These are phyloP conservation scores for Salix brachista DNA, from an alignment of 345 rosid species.

Conservation along the genomic window DNA sequence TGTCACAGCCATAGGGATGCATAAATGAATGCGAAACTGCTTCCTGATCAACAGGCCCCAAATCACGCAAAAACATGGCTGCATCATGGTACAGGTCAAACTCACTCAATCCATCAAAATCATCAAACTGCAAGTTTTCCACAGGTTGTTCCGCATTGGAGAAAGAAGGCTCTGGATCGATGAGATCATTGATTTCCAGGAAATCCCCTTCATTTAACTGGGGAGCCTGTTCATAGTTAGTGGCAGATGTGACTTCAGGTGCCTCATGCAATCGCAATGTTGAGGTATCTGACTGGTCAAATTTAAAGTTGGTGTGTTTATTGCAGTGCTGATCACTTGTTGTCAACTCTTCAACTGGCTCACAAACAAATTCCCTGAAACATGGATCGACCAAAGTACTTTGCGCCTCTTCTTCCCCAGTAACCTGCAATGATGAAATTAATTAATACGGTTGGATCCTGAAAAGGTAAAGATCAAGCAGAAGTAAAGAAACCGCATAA, in stretches of 20 bases:
- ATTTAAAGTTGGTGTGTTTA: slow-evolving; percentile 23
- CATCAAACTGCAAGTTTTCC: slow-evolving; percentile 30
- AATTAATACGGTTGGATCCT: neutral
- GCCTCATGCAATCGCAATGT: slow-evolving; percentile 27
- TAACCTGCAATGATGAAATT: slow-evolving; percentile 18
- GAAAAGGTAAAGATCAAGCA: neutral
- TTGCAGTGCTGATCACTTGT: slow-evolving; percentile 16
- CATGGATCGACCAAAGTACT: slow-evolving; percentile 40
- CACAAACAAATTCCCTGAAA: slow-evolving; percentile 24
- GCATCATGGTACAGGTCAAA: slow-evolving; percentile 50
- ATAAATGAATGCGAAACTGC: slow-evolving; percentile 9
- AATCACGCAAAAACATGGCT: slow-evolving; percentile 40
- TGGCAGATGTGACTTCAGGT: slow-evolving; percentile 37
- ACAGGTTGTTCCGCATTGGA: slow-evolving; percentile 16
- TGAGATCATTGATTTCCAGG: slow-evolving; percentile 78
- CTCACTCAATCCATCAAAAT: slow-evolving; percentile 40
- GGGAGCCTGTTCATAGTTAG: slow-evolving; percentile 11
- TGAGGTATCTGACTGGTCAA: slow-evolving; percentile 31
- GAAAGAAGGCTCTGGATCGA: slow-evolving; percentile 33
- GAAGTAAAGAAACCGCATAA: neutral
- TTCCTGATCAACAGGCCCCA: slow-evolving; percentile 35
- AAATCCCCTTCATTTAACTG: slow-evolving; percentile 41
- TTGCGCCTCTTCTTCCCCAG: slow-evolving; percentile 32
- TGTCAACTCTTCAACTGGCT: slow-evolving; percentile 13
- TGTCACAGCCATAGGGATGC: slow-evolving; percentile 11